These are phyloP conservation scores for Verticillium klebahnii DNA, from an alignment of 2,329 filamentous ascomycete species.

Conservation along the genomic window DNA sequence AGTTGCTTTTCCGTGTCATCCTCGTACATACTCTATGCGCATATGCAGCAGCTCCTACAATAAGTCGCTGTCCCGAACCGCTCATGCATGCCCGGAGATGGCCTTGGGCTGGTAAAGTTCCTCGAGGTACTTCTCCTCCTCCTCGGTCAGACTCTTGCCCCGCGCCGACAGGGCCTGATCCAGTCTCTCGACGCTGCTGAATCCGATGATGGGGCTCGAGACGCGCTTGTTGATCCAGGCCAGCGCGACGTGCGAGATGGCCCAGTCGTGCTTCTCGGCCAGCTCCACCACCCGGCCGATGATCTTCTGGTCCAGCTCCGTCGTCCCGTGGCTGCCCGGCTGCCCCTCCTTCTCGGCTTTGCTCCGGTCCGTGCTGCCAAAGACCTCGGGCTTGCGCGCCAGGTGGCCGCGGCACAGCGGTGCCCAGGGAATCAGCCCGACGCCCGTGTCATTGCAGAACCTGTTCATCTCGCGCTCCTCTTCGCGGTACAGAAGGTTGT, in stretches of 20 bases:
- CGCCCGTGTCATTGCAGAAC: conserved; percentile 37
- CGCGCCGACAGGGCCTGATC: conserved; percentile 51
- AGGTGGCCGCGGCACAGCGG: conserved; percentile 21
- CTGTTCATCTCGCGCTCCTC: conserved; percentile 44
- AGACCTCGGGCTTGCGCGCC: conserved; percentile 19
- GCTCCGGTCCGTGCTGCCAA: conserved; percentile 16
- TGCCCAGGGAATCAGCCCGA: conserved; percentile 31
- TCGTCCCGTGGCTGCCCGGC: conserved; percentile 22
- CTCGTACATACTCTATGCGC: not conserved
- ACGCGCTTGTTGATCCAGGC: conserved; percentile 56
- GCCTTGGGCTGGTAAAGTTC: conserved; percentile 54
- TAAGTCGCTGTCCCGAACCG: not conserved
- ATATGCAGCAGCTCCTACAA: not conserved
- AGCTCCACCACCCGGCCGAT: conserved; percentile 43
- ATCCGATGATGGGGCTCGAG: conserved; percentile 56
- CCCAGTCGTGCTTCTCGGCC: conserved; percentile 50
- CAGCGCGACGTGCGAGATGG: conserved; percentile 60
- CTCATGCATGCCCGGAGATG: conserved; percentile 18
- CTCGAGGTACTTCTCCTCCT: conserved; percentile 59
- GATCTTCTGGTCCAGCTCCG: conserved; percentile 26
- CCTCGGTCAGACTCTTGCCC: conserved; percentile 44
- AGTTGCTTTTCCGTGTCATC: not conserved
- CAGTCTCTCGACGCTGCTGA: conserved; percentile 54
- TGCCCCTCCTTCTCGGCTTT: conserved; percentile 25
- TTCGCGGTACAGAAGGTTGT: conserved; percentile 52